Conservation (phyloP, 176 grass and related monocot genomes). For the Aegilops speltoides region DNA sequence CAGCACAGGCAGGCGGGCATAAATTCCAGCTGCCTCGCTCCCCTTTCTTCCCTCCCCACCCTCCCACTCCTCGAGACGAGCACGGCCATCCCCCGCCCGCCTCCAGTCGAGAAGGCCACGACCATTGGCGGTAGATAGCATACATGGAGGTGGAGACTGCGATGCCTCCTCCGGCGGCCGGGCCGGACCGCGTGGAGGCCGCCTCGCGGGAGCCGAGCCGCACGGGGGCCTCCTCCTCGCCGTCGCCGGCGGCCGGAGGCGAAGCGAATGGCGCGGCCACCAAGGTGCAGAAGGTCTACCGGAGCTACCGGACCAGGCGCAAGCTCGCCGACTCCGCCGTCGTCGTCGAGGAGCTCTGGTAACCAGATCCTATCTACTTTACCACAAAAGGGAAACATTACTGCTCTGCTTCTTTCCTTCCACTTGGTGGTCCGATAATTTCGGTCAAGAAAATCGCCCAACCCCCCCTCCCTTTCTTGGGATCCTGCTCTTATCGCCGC, state of each 20-base stretch:
- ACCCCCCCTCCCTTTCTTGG: not conserved
- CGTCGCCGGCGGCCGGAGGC: constrained; percentile 11
- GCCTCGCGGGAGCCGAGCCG: not conserved
- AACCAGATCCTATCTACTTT: not conserved
- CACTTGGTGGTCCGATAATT: not conserved
- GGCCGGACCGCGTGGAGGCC: not conserved
- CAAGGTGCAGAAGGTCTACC: constrained; percentile 92
- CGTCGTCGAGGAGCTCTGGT: constrained; percentile 99
- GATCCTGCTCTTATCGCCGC: not conserved
- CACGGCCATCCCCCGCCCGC: too few species aligned
- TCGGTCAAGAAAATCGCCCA: not conserved
- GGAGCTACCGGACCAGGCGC: constrained; percentile 92
- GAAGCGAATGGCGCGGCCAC: constrained; percentile 60
- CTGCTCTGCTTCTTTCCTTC: not conserved
- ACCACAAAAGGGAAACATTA: not conserved
- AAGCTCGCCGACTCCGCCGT: constrained; percentile 91
- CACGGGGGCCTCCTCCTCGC: not conserved
- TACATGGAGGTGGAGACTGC: constrained; percentile 37
- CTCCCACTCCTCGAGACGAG: too few species aligned
- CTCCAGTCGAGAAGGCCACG: too few species aligned
- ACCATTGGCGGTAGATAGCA: not conserved
- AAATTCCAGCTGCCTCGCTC: too few species aligned
- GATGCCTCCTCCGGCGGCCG: not conserved
- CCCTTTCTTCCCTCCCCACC: too few species aligned
- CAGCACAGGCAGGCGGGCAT: too few species aligned